Base-by-base conservation (phyloP, 225 moss, liverwort and hornwort species). In the Pleurozium schreberi region DNA sequence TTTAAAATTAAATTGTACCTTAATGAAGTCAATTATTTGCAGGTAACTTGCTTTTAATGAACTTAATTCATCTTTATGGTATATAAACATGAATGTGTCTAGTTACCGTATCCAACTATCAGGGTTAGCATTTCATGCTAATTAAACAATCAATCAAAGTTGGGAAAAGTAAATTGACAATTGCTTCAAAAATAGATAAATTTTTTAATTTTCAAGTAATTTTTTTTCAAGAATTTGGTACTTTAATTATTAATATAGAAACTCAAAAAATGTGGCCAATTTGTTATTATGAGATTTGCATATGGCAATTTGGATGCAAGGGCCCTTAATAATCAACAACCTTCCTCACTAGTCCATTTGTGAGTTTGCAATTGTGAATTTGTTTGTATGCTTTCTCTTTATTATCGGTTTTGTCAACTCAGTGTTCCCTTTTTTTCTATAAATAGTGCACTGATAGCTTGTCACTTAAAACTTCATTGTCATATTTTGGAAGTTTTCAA, bases 81-180 rank as follows among this genome's bases (percentile, higher is more conserved):
- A 19, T 1, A 20, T 34, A 33, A 50, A 8, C 10, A 50, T 75
- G 5, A 5, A 33, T 33, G 11, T 75, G 8, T 75, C 10, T 8
- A 11, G 33, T 11, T 75, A 47, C 1, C 0, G 1, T 19, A 31
- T 3, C 2, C 11, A 10, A 7, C 7, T 18, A 11, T 18, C 0
- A 31, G 2, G 3, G 6, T 18, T 8, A 4, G 6, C 11, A 47
- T 74, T 31, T 74, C 12, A 19, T 74, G 31, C 4, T 0, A n/a
- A n/a, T n/a, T n/a, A 3, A 74, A 74, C 31, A 31, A 49, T 12
- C 19, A 31, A 47, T 47, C 28, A 18, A 43, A 18, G 2, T 4
- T 18, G 4, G 18, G 17, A 18, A 18, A 31, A 7, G 2, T 11
- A 7, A 18, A 30, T 74, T 1, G 0, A 1, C 17, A 18, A 47